phyloP scores from a whole-genome alignment of 2,329 filamentous ascomycete genomes.

The Fusarium sublunatum region DNA sequence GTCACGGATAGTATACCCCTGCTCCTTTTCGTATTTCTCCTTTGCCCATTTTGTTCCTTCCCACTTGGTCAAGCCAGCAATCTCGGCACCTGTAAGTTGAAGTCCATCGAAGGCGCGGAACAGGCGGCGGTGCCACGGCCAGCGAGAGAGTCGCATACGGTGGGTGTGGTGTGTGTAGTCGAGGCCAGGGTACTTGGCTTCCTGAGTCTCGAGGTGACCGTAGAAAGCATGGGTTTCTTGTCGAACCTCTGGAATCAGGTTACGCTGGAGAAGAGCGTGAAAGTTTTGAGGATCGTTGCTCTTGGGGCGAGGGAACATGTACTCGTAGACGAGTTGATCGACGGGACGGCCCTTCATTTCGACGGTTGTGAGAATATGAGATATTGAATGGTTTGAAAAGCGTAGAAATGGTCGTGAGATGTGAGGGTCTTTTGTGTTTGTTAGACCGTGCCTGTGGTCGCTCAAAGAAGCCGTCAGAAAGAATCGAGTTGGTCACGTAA shows the following conservation, averaged over 20 bases:
- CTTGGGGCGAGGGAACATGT: slow-evolving; percentile 76
- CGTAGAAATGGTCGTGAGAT: neutral
- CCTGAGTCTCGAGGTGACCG: slow-evolving; percentile 80
- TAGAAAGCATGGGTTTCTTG: slow-evolving; percentile 83
- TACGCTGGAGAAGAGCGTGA: slow-evolving; percentile 73
- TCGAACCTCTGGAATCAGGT: slow-evolving; percentile 80
- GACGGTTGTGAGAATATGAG: slow-evolving; percentile 22
- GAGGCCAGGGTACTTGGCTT: slow-evolving; percentile 84
- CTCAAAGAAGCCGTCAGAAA: slow-evolving; percentile 21
- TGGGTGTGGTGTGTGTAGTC: slow-evolving; percentile 81
- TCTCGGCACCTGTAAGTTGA: slow-evolving; percentile 75
- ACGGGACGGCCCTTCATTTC: slow-evolving; percentile 78
- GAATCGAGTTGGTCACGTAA: slow-evolving; percentile 33
- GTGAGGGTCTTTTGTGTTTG: neutral
- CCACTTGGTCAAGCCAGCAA: slow-evolving; percentile 80
- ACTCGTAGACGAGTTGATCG: slow-evolving; percentile 78
- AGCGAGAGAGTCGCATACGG: slow-evolving; percentile 80
- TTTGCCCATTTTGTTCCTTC: slow-evolving; percentile 87
- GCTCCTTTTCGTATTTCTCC: slow-evolving; percentile 81
- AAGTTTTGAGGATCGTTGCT: slow-evolving; percentile 77
- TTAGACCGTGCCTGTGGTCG: neutral
- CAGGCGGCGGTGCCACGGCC: slow-evolving; percentile 79
- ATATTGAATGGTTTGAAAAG: slow-evolving; percentile 4
- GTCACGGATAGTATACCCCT: slow-evolving; percentile 75
- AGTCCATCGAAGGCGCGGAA: slow-evolving; percentile 81